These are phyloP conservation scores for Pythium guiyangense DNA, from an alignment of 352 stramenopile genomes.

Conservation along the genomic window DNA sequence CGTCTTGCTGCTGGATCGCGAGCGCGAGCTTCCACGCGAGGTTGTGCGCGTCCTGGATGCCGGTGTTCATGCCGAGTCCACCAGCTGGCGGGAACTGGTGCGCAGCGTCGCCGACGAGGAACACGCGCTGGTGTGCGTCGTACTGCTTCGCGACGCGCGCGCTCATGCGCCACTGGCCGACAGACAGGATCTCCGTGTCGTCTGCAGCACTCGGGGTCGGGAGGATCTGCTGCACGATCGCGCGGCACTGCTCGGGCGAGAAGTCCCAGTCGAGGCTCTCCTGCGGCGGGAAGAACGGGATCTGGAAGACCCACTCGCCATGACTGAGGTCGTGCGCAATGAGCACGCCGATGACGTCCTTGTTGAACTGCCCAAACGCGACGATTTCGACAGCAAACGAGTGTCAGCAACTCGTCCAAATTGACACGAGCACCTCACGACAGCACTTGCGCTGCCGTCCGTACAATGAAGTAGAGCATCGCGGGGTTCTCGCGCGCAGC, in stretches of 20 bases:
- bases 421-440: too few species aligned
- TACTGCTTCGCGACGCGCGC: slow-evolving; percentile 89
- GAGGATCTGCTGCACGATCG: slow-evolving; percentile 48
- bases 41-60: slow-evolving; percentile 91
- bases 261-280: slow-evolving; percentile 68
- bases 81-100: slow-evolving; percentile 92
- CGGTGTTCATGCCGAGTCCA: slow-evolving; percentile 93
- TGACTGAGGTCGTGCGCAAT: slow-evolving; percentile 89
- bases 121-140: slow-evolving; percentile 55
- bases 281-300: slow-evolving; percentile 90
- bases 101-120: slow-evolving; percentile 89
- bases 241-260: slow-evolving; percentile 44
- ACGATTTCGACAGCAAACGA: too few species aligned
- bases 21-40: slow-evolving; percentile 90
- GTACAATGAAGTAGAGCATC: slow-evolving; percentile 95
- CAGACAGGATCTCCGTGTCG: slow-evolving; percentile 80
- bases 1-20: slow-evolving; percentile 34
- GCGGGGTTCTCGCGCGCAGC: slow-evolving; percentile 59
- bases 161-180: slow-evolving; percentile 92
- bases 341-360: slow-evolving; percentile 86
- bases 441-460: not conserved
- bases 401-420: too few species aligned
- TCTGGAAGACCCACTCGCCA: slow-evolving; percentile 91
- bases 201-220: slow-evolving; percentile 16
- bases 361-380: slow-evolving; percentile 50